Conservation (phyloP, 208 protist genomes). For the Wallacemonas sp. region DNA sequence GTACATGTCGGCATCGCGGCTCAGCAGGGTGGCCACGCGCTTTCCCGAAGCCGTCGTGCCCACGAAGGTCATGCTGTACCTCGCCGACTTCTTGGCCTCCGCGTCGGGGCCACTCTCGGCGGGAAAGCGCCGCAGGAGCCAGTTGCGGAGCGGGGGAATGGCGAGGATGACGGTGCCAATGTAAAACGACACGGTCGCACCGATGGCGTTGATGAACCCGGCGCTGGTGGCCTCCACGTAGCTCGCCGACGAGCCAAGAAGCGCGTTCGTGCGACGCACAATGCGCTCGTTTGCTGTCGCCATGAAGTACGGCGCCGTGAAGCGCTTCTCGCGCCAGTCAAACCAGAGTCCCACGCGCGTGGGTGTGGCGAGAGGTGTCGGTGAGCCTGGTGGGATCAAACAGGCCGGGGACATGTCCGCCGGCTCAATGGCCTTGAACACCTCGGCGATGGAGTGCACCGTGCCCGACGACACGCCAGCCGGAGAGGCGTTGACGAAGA, state of each 20-base stretch:
- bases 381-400: conserved; percentile 33
- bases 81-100: conserved; percentile 28
- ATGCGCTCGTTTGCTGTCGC: conserved; percentile 67
- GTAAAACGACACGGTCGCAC: conserved; percentile 22
- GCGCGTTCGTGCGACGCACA: conserved; percentile 82
- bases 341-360: conserved; percentile 57
- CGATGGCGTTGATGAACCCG: conserved; percentile 22
- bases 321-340: conserved; percentile 33
- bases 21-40: conserved; percentile 28
- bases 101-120: conserved; percentile 35
- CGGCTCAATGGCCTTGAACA: conserved; percentile 22
- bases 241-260: conserved; percentile 42
- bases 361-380: conserved; percentile 26
- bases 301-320: conserved; percentile 61
- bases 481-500: conserved; percentile 30
- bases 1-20: conserved; percentile 59
- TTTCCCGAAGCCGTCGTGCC: conserved; percentile 46
- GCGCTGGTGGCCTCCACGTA: conserved; percentile 61
- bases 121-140: conserved; percentile 23
- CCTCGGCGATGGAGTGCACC: conserved; percentile 35
- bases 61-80: conserved; percentile 52
- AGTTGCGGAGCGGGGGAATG: conserved; percentile 45
- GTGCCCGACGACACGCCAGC: conserved; percentile 69
- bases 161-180: conserved; percentile 16
- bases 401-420: conserved; percentile 40